Conservation (phyloP, 2,329 filamentous ascomycete species). For the Onygenales sp. region DNA sequence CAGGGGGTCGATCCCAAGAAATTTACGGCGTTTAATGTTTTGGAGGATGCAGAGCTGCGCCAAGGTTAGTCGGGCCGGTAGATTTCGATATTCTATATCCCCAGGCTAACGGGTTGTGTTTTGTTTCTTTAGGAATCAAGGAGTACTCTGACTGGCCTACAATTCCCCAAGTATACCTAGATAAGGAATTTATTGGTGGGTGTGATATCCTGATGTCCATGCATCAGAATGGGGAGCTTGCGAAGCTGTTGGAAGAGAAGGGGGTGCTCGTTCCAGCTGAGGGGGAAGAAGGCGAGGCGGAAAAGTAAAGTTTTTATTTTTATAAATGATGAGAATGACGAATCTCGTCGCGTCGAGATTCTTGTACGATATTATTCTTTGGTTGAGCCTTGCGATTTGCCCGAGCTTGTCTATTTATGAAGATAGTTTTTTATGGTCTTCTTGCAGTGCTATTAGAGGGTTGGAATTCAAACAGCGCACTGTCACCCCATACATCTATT, state of each 20-base stretch:
- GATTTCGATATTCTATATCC: background rate
- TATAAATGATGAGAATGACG: background rate
- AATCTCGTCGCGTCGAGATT: background rate
- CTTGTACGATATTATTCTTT: background rate
- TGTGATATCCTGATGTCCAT: slow-evolving; percentile 95
- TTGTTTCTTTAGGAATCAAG: slow-evolving; percentile 65
- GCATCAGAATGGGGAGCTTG: slow-evolving; percentile 91
- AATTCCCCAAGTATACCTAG: slow-evolving; percentile 90
- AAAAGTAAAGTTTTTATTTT: background rate
- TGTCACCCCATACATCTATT: no score
- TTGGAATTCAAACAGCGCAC: no score
- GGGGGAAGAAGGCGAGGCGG: slow-evolving; percentile 15
- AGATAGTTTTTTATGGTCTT: background rate
- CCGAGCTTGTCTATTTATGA: background rate
- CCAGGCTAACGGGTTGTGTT: slow-evolving; percentile 2
- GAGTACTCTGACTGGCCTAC: slow-evolving; percentile 99
- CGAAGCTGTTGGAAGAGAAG: slow-evolving; percentile 87
- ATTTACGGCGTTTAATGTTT: slow-evolving; percentile 96
- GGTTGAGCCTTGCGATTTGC: no score
- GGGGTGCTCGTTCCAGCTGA: slow-evolving; percentile 64
- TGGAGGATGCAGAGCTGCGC: slow-evolving; percentile 82
- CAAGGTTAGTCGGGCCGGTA: slow-evolving; percentile 46
- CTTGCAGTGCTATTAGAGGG: background rate
- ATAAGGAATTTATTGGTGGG: slow-evolving; percentile 94
- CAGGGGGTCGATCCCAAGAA: slow-evolving; percentile 93